These are phyloP conservation scores for Sutorius australiensis DNA, from an alignment of 768 basidiomycete genomes.

Conservation along the genomic window DNA sequence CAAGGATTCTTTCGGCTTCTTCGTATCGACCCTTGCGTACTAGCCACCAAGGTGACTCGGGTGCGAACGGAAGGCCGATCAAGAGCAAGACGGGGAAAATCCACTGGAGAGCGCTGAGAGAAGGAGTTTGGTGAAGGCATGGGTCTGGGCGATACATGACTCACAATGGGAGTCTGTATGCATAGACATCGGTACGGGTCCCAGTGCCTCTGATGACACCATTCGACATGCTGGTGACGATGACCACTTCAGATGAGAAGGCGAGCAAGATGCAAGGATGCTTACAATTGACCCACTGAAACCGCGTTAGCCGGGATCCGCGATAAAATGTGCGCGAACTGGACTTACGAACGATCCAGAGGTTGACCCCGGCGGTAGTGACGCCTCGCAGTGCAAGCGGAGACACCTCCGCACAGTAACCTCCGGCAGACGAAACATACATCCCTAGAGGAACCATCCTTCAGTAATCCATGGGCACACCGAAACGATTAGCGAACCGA, in stretches of 20 bases:
- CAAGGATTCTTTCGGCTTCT: slow-evolving; percentile 21
- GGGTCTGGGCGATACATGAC: not conserved
- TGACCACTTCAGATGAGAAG: not conserved
- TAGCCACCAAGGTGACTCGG: slow-evolving; percentile 34
- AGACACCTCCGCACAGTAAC: slow-evolving; percentile 29
- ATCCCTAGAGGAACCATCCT: slow-evolving; percentile 8
- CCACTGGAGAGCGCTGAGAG: slow-evolving; percentile 29
- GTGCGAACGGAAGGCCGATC: slow-evolving; percentile 29
- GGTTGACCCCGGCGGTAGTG: slow-evolving; percentile 24
- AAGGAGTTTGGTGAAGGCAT: not conserved
- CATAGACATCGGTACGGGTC: slow-evolving; percentile 17
- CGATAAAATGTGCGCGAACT: not conserved
- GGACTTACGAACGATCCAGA: slow-evolving; percentile 24
- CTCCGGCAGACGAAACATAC: slow-evolving; percentile 23
- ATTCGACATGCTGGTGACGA: slow-evolving; percentile 19
- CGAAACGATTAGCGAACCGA: slow-evolving; percentile 9
- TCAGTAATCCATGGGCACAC: not conserved
- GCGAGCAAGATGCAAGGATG: not conserved
- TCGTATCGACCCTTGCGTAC: slow-evolving; percentile 28
- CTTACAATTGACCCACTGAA: slow-evolving; percentile 25
- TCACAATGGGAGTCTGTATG: slow-evolving; percentile 28
- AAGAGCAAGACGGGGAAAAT: slow-evolving; percentile 32
- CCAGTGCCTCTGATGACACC: slow-evolving; percentile 25
- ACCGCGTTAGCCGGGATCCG: no score
- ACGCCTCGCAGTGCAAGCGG: slow-evolving; percentile 26